Base-by-base conservation (phyloP, 2,329 filamentous ascomycete genomes). In the Nigrospora sphaerica region DNA sequence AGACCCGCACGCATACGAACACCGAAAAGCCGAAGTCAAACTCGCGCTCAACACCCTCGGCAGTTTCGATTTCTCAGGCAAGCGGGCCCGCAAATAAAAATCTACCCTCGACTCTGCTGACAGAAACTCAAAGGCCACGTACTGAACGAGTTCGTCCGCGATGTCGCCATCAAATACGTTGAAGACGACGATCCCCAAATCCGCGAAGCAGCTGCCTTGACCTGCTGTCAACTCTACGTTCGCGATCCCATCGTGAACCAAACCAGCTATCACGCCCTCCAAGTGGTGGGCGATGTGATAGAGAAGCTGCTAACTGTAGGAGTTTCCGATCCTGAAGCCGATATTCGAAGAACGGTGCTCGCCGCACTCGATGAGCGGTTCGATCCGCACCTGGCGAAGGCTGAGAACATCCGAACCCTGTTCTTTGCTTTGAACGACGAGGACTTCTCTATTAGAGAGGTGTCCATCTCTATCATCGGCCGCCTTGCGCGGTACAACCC, bases 401-500 rank as follows among this genome's bases (percentile, higher is more conserved):
- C 95, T 1, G 92, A 98, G 64, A 98, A 98, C 60, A 95, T 98
- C 41, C 83, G 95, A 17, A 95, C 91, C 13, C 71, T 98, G 0
- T 97, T 99, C 66, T 85, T 97, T 49, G 92, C 93, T 1, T 77
- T 98, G 14, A 96, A 98, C 55, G 93, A 99, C 58, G 92, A 97
- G 61, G 79, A 90, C 2, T 98, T 97, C 54, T 77, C 83, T 2
- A 95, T 97, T 49, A 80, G 95, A 57, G 91, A 98, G 68, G 92
- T 93, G 28, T 88, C 93, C 10, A 96, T 99, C 59, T 86, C 88
- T 16, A 96, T 98, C 54, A 95, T 98, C 57, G 95, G 93, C 32
- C 88, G 95, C 12, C 73, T 99, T 47, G 95, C 93, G 1, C 80
- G 81, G 44, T 85, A 90, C 54, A 98, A 98, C 54, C 95, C 93